phyloP scores from a whole-genome alignment of 306 rosid species.

The Corylus americana region DNA sequence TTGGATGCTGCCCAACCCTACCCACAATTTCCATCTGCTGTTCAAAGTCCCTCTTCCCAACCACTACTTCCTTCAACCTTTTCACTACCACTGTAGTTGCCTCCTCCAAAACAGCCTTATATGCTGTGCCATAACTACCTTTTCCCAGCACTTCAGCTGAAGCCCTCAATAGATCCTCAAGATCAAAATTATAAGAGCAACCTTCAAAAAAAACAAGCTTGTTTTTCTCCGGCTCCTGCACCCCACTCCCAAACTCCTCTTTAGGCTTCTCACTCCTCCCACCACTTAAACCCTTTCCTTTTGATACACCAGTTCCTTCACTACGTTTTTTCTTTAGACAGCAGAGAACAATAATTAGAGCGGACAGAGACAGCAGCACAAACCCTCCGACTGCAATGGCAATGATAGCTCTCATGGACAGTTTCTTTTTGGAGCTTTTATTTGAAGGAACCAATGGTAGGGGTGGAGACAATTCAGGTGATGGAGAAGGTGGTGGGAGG shows the following conservation, averaged over 20 bases:
- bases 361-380: conserved; percentile 47
- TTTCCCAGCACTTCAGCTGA: conserved; percentile 90
- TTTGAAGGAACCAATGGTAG: conserved; percentile 41
- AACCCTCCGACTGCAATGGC: conserved; percentile 83
- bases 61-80: conserved; percentile 86
- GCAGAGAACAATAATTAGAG: conserved; percentile 57
- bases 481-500: conserved; percentile 50
- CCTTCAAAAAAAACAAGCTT: conserved; percentile 88
- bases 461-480: conserved; percentile 36
- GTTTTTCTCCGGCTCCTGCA: conserved; percentile 86
- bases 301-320: conserved; percentile 34
- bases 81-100: conserved; percentile 82
- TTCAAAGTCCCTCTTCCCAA: conserved; percentile 75
- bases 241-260: conserved; percentile 90
- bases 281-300: conserved; percentile 62
- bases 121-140: conserved; percentile 86
- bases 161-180: conserved; percentile 81
- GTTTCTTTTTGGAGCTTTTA: conserved; percentile 48
- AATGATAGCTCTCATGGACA: conserved; percentile 63
- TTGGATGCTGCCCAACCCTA: conserved; percentile 71
- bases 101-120: conserved; percentile 83
- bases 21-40: conserved; percentile 82
- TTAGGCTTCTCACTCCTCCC: conserved; percentile 84
- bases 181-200: conserved; percentile 82
- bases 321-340: conserved; percentile 54